Base-by-base conservation (phyloP, 345 rosid species). In the Zanthoxylum bungeanum region DNA sequence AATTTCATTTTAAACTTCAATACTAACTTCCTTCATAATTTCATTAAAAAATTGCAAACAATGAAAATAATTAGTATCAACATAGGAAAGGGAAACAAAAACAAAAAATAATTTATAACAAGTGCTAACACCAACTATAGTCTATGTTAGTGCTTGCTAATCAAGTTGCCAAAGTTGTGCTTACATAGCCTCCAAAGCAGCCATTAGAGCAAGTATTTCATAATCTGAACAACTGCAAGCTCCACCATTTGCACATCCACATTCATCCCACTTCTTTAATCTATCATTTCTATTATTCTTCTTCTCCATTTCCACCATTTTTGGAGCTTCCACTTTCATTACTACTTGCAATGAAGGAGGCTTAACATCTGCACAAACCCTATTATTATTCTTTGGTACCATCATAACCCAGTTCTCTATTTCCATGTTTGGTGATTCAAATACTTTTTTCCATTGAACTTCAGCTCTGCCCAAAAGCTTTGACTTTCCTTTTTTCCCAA, bases 401-500 rank as follows among this genome's bases (percentile, higher is more conserved):
- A 85, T 71, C 37, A 53, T 44, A 2, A 83, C 79, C 89, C 89
- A 88, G 24, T 60, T 78, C 42, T 85, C 85, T 27, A 89, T 71
- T 47, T 78, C 87, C 88, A 83, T 71, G 7, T 78, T 64, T 56
- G 88, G 82, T 70, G 82, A 78, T 17, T 90, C 87, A 14, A 86
- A 25, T 33, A 79, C 87, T 5, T 53, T 75, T 55, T 67, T 71
- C 90, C 88, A 87, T 21, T 83, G 76, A 68, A 80, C 40, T 52
- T 91, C 90, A 60, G 82, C 92, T 52, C 84, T 80, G 1, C 93
- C 97, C 24, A 90, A 19, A 10, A 91, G 78, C 72, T 78, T 74
- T 25, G 97, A 89, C 58, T 79, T 82, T 22, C 81, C 68, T 49
- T 79, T 73, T 37, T 75, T 82, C 33, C 86, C 73, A 3, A 88